Base-by-base conservation (phyloP, 371 early-diverging fungal species). In the Basidiobolus meristosporus region DNA sequence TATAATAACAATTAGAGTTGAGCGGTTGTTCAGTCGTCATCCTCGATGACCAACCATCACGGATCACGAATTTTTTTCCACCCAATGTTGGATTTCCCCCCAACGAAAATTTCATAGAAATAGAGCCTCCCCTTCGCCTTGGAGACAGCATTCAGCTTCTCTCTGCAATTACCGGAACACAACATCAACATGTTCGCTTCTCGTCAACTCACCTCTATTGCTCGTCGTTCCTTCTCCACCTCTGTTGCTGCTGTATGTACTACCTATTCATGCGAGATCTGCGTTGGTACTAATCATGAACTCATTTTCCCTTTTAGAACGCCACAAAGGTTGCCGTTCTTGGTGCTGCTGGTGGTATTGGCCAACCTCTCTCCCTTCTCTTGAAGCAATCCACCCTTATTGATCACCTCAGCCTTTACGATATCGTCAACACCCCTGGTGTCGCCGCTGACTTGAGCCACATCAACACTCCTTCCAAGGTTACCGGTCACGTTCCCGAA, bases 261-360 rank as follows among this genome's bases (percentile, higher is more conserved):
- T n/a, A n/a, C n/a, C n/a, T n/a, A 5, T 11, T 36, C 19, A 3
- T 14, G 11, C 3, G 36, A 18, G 10, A 16, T 15, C 4, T 19
- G 9, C 4, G 18, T 21, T 16, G 14, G 14, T 16, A 17, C 36
- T 36, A 4, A 36, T 6, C 19, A 3, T 10, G 14, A 19, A 19
- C 11, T 11, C 3, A 6, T 18, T 34, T 16, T 18, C 3, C 19
- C 9, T 36, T 19, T 11, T 19, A 17, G 26, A 26, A 26, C 26
- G 26, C 9, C 10, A 36, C 36, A 16, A 51, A 51, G 60, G 83
- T 77, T 26, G 69, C 73, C 33, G 77, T 78, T 33, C 65, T 77
- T 42, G 78, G 78, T 42, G 78, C 88, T 39, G 80, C 88, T 44
- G 90, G 90, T 54, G 90, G 90, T 57, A 90, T 90, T 55, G 90